Percentiles rank a stretch among this genome's conserved stretches.
These are phyloP conservation scores for Pyrenopolyporus hunteri DNA, from an alignment of 495 filamentous ascomycete genomes.

Conservation along the genomic window DNA sequence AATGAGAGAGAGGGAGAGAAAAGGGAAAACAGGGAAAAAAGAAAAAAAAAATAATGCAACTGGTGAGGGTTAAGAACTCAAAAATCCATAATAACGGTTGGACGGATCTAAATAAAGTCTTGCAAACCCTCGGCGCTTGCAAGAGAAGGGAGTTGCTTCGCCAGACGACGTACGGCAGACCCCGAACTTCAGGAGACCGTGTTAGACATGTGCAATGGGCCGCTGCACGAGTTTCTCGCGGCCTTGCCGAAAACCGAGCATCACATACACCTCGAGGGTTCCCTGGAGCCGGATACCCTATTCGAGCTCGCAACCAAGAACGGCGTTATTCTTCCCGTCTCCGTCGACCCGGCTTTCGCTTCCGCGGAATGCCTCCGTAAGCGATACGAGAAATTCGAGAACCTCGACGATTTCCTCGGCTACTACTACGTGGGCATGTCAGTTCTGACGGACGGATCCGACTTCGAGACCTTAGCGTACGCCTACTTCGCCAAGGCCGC, in stretches of 20 bases:
- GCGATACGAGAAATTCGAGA: slow-evolving; percentile 69
- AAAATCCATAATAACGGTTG: no score
- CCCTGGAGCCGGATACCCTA: slow-evolving; percentile 68
- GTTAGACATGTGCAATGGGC: slow-evolving; percentile 56
- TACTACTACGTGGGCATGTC: slow-evolving; percentile 82
- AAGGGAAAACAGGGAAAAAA: no score
- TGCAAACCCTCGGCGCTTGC: no score
- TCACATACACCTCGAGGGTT: slow-evolving; percentile 79
- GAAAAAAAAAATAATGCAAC: no score
- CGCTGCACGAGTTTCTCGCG: slow-evolving; percentile 66
- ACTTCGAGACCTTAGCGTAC: slow-evolving; percentile 79
- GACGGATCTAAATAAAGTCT: no score
- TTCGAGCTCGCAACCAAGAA: slow-evolving; percentile 72
- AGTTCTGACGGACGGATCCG: slow-evolving; percentile 58
- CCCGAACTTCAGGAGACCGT: background rate
- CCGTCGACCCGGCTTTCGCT: slow-evolving; percentile 61
- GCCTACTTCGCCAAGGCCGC: slow-evolving; percentile 71
- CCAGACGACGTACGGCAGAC: no score
- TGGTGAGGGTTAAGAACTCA: no score
- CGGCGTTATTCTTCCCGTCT: slow-evolving; percentile 61
- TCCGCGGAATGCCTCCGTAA: slow-evolving; percentile 62
- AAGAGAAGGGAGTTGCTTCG: no score
- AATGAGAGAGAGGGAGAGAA: no score
- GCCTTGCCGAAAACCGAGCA: slow-evolving; percentile 80
- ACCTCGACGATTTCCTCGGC: slow-evolving; percentile 76